Base-by-base conservation (phyloP, 768 basidiomycete genomes). In the Podaxis pistillaris region DNA sequence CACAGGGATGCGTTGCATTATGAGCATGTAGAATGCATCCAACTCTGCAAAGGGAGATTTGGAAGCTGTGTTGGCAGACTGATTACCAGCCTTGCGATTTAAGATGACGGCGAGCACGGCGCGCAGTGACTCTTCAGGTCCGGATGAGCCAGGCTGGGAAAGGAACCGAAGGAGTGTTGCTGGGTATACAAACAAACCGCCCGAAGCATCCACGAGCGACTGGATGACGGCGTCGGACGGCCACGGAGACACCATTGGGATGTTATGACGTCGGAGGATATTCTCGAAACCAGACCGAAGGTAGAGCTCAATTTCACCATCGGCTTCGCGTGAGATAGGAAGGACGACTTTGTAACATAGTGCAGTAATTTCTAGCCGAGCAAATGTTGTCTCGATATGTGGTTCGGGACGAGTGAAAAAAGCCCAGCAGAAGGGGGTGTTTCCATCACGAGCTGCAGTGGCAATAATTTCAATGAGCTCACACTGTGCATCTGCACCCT, bases 151-250 rank as follows among this genome's bases (percentile, higher is more conserved):
- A 28, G 66, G 56, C 11, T 65, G 65, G 28, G 65, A 67, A 11
- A 73, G 66, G 51, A 70, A 71, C 49, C 69, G 68, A 47, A 70
- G 56, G 7, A 70, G 67, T 0, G 72, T 72, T 15, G 70, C 30
- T 1, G 70, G 68, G 54, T 70, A 73, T 12, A 74, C 69, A 47
- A 74, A 74, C 11, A 70, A 63, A 1, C 72, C 68, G 0, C 62
- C 62, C 0, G 73, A 62, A 44, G 67, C 67, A 9, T 63, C 28
- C 3, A 73, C 67, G 7, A 68, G 62, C 1, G 13, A 47, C 13
- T 56, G 17, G 4, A 69, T 46, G 60, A 52, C 54, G 3, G 19
- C 17, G 6, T 52, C 44, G 2, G 64, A 56, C 0, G 69, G 69
- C 68, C 68, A 68, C 15, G 54, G 28, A n/a, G 3, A 2, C 8